phyloP scores from a whole-genome alignment of 2,329 filamentous ascomycete species.

The Fusarium pseudocircinatum region DNA sequence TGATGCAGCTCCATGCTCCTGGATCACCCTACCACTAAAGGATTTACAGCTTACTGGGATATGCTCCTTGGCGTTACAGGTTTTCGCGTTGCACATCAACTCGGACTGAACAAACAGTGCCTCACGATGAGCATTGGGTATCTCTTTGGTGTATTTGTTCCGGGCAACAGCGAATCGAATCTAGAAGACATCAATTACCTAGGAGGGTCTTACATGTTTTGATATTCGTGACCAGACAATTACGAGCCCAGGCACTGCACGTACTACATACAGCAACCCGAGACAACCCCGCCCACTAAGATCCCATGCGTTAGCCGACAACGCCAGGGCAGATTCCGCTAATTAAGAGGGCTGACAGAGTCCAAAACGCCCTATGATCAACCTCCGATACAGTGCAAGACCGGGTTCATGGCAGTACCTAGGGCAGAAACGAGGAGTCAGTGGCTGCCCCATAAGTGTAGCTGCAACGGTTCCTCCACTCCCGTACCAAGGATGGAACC shows the following conservation, averaged over 20 bases:
- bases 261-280: neutral
- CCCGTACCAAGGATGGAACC: neutral
- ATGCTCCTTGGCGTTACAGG: neutral
- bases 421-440: neutral
- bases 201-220: neutral
- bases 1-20: constrained; percentile 13
- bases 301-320: neutral
- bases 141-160: neutral
- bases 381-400: neutral
- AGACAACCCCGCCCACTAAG: neutral
- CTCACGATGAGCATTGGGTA: neutral
- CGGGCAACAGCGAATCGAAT: neutral
- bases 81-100: neutral
- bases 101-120: neutral
- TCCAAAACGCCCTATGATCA: constrained; percentile 11
- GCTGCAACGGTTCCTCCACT: constrained; percentile 16
- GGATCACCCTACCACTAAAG: neutral
- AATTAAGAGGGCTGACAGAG: constrained; percentile 1
- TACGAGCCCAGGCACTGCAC: neutral
- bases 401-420: neutral
- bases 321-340: neutral
- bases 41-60: neutral
- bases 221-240: neutral
- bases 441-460: neutral
- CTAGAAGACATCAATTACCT: neutral